These are phyloP conservation scores for Aureobasidium pullulans DNA, from an alignment of 2,329 filamentous ascomycete genomes.

Conservation along the genomic window DNA sequence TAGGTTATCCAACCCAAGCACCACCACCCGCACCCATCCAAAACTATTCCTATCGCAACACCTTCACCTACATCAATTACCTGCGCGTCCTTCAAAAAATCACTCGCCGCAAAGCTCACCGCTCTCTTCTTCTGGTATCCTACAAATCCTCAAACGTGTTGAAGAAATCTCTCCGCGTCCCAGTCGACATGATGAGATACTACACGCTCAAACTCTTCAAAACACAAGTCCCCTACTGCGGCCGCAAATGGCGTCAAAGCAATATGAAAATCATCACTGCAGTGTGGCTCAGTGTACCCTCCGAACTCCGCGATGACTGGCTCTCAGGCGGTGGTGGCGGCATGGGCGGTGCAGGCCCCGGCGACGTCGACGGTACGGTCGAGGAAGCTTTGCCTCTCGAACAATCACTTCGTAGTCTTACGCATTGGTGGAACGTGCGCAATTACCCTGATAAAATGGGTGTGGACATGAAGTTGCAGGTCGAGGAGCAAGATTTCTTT, in stretches of 20 bases:
- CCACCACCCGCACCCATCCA: slow-evolving; percentile 72
- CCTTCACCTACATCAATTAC: slow-evolving; percentile 92
- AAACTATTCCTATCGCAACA: slow-evolving; percentile 85
- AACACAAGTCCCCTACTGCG: slow-evolving; percentile 95
- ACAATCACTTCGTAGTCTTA: slow-evolving; percentile 79
- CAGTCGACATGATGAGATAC: slow-evolving; percentile 76
- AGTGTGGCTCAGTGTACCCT: slow-evolving; percentile 87
- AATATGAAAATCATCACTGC: slow-evolving; percentile 99
- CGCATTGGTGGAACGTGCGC: slow-evolving; percentile 89
- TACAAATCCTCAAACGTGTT: slow-evolving; percentile 93
- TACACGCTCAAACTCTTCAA: slow-evolving; percentile 99
- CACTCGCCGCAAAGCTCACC: slow-evolving; percentile 90
- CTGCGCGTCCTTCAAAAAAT: slow-evolving; percentile 96
- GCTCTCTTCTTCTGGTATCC: slow-evolving; percentile 85
- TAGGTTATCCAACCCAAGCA: slow-evolving; percentile 69
- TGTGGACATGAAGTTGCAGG: slow-evolving; percentile 31
- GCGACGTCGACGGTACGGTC: slow-evolving; percentile 83
- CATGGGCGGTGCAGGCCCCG: slow-evolving; percentile 28
- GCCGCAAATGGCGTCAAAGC: slow-evolving; percentile 92
- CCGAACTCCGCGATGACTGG: slow-evolving; percentile 93
- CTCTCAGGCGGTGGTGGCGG: slow-evolving; percentile 61
- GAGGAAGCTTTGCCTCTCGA: slow-evolving; percentile 89
- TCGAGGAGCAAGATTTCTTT: slow-evolving; percentile 43
- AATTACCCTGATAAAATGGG: slow-evolving; percentile 73
- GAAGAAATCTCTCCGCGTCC: slow-evolving; percentile 83